Percentiles rank a stretch among this genome's conserved stretches.
These are phyloP conservation scores for Apiotrichum gracile DNA, from an alignment of 1,284 basidiomycete genomes.

Conservation along the genomic window DNA sequence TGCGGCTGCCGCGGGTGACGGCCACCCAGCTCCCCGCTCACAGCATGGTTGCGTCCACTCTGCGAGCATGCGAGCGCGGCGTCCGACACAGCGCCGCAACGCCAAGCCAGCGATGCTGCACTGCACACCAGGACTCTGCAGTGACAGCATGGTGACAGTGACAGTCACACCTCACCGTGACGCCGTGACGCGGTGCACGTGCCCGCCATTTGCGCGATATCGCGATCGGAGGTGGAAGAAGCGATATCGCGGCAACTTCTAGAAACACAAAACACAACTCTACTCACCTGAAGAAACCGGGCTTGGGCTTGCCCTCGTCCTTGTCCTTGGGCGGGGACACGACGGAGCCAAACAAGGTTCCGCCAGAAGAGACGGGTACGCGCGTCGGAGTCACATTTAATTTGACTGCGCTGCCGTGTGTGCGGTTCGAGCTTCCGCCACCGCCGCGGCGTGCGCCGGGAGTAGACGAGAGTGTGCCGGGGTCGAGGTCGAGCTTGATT, in stretches of 20 bases:
- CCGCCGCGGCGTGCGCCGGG: not conserved
- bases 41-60: no score
- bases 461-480: slow-evolving; percentile 8
- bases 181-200: no score
- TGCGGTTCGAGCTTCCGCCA: not conserved
- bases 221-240: no score
- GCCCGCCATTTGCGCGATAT: no score
- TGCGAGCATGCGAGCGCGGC: no score
- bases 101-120: no score
- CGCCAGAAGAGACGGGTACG: not conserved
- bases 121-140: no score
- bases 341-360: slow-evolving; percentile 13
- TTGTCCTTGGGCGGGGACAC: slow-evolving; percentile 3
- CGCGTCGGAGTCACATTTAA: slow-evolving; percentile 4
- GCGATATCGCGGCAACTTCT: not conserved
- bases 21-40: no score
- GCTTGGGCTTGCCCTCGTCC: not conserved
- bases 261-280: not conserved
- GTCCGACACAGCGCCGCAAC: no score
- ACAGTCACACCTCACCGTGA: no score
- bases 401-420: slow-evolving; percentile 16
- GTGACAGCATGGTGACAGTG: no score
- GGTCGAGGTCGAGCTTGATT: slow-evolving; percentile 28
- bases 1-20: no score
- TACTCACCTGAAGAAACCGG: slow-evolving; percentile 32